phyloP scores from a whole-genome alignment of 2,329 filamentous ascomycete genomes.

The Rosellinia necatrix region DNA sequence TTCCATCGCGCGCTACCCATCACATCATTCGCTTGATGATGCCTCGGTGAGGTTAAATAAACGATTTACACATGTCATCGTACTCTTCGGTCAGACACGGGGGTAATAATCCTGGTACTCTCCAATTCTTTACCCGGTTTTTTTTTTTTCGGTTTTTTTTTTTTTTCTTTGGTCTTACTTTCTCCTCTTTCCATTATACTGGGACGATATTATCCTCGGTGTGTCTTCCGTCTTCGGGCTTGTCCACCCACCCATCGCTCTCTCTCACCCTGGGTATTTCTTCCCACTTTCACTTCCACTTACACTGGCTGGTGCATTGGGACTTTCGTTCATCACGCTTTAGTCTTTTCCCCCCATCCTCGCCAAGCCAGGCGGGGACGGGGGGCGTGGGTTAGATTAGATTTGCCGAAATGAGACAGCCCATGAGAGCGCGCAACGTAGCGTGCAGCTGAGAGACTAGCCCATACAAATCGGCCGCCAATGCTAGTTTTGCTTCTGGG shows the following conservation, averaged over 20 bases:
- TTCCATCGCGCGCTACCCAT: constrained; percentile 10
- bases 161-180: neutral
- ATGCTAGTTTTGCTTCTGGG: constrained; percentile 23
- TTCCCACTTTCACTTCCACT: neutral
- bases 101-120: constrained; percentile 17
- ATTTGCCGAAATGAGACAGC: constrained; percentile 30
- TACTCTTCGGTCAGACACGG: constrained; percentile 23
- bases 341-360: neutral
- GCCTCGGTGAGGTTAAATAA: constrained; percentile 26
- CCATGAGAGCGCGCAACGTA: constrained; percentile 30
- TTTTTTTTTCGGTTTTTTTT: neutral
- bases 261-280: neutral
- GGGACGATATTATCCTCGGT: no score
- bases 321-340: no score
- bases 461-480: constrained; percentile 20
- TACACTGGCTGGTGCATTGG: neutral
- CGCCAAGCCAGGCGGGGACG: constrained; percentile 24
- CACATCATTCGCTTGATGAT: constrained; percentile 24
- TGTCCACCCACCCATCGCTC: no score
- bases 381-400: constrained; percentile 20
- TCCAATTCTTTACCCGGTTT: constrained; percentile 17
- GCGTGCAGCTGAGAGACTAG: constrained; percentile 28
- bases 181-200: neutral
- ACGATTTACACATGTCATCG: constrained; percentile 18
- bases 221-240: no score